These are phyloP conservation scores for Volvox africanus DNA, from an alignment of 139 green algal genomes.

Conservation along the genomic window DNA sequence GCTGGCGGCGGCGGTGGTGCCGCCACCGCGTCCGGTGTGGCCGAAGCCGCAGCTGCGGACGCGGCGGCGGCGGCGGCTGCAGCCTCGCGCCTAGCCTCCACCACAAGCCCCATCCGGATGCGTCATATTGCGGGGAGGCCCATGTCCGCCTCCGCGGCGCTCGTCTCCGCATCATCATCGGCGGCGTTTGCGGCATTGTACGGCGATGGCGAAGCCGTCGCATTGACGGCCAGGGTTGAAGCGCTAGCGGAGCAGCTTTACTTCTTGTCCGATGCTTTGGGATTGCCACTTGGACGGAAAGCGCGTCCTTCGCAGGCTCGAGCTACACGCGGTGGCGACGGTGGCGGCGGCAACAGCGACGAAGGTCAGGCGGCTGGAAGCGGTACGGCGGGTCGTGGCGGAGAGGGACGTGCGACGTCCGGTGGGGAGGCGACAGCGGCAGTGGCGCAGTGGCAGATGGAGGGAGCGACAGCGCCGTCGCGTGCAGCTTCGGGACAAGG, in stretches of 20 bases:
- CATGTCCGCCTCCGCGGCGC: background rate
- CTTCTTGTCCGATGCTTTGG: conserved; percentile 6
- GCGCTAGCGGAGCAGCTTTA: conserved; percentile 14
- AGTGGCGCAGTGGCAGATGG: background rate
- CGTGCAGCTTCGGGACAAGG: too few species aligned
- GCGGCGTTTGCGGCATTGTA: conserved; percentile 3
- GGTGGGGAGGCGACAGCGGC: too few species aligned
- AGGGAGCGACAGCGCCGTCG: too few species aligned
- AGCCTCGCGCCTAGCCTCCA: background rate
- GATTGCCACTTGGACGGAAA: background rate
- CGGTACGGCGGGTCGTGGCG: background rate
- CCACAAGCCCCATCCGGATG: background rate
- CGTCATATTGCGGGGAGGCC: background rate
- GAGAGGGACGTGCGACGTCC: too few species aligned
- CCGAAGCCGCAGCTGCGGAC: background rate
- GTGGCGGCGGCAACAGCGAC: background rate
- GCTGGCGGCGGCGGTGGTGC: background rate
- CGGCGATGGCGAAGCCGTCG: background rate
- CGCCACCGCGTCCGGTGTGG: background rate
- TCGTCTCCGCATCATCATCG: background rate
- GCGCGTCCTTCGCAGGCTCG: background rate
- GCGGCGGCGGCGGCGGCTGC: background rate
- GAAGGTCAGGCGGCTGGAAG: background rate
- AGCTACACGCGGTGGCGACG: background rate
- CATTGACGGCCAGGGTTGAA: background rate